Percentiles rank a stretch among this genome's conserved stretches.
Evolutionary conservation across 257 asterid genomes (phyloP).

Genomic region (Gynochthodes officinalis): DNA sequence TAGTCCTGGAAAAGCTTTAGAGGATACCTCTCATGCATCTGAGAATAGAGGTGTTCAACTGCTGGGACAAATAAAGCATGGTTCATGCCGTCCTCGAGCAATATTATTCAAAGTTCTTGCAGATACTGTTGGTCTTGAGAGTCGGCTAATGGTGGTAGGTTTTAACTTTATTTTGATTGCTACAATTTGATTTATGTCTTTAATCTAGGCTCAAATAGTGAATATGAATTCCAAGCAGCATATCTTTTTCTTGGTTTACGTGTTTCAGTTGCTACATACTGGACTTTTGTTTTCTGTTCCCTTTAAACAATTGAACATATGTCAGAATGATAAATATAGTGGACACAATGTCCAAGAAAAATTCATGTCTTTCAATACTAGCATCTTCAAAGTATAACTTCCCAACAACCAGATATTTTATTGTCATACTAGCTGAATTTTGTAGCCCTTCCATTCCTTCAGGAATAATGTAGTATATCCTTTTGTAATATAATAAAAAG

Average conservation of each 20-base stretch:
- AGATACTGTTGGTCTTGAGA: constrained; percentile 92
- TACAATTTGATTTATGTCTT: background rate
- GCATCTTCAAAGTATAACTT: background rate
- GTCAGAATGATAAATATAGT: background rate
- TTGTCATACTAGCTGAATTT: background rate
- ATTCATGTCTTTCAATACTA: background rate
- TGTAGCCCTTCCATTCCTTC: background rate
- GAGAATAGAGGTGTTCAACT: constrained; percentile 72
- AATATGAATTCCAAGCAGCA: background rate
- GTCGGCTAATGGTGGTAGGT: constrained; percentile 88
- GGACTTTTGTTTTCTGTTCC: background rate
- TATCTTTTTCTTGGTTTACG: background rate
- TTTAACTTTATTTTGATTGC: constrained; percentile 10
- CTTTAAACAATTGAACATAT: background rate
- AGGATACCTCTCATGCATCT: constrained; percentile 56
- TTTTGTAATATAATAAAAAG: background rate
- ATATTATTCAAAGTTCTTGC: constrained; percentile 95
- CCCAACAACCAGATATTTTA: background rate
- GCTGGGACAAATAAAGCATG: constrained; percentile 90
- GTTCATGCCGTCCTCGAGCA: constrained; percentile 95
- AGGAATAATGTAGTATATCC: background rate
- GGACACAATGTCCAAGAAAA: background rate
- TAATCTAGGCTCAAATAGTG: no score
- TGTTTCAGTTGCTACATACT: background rate
- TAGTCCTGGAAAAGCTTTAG: constrained; percentile 68